Percentiles rank a stretch among this genome's conserved stretches.
phyloP scores from a whole-genome alignment of 371 early-diverging fungal genomes.

The Mucor indicus region DNA sequence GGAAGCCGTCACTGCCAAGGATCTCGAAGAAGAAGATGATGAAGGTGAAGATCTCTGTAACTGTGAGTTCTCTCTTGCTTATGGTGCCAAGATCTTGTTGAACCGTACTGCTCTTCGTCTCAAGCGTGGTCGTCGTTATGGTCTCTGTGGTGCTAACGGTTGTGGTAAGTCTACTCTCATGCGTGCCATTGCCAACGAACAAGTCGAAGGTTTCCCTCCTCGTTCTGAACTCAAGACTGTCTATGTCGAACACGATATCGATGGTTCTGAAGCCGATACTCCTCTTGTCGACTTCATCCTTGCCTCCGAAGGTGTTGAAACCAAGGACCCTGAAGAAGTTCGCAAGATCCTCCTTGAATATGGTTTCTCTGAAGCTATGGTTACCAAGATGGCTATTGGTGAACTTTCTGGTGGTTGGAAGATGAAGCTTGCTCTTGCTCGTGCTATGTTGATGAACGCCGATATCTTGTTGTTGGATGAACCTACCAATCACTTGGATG shows the following conservation, averaged over 20 bases:
- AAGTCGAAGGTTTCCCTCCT: slow-evolving; percentile 79
- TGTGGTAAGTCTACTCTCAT: slow-evolving; percentile 89
- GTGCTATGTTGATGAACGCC: slow-evolving; percentile 82
- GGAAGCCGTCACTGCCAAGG: slow-evolving; percentile 40
- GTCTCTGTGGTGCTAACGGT: slow-evolving; percentile 84
- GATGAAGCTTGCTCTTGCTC: slow-evolving; percentile 85
- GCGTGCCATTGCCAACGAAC: slow-evolving; percentile 75
- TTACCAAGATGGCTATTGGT: slow-evolving; percentile 60
- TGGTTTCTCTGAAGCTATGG: slow-evolving; percentile 70
- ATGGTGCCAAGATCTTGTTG: slow-evolving; percentile 81
- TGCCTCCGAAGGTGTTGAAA: slow-evolving; percentile 52
- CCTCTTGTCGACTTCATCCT: slow-evolving; percentile 67
- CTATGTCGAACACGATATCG: slow-evolving; percentile 76
- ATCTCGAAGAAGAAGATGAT: slow-evolving; percentile 50
- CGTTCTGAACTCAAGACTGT: slow-evolving; percentile 68
- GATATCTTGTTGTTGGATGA: slow-evolving; percentile 89
- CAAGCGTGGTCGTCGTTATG: slow-evolving; percentile 79
- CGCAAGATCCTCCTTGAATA: slow-evolving; percentile 58
- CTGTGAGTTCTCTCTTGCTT: slow-evolving; percentile 78
- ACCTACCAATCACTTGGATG: slow-evolving; percentile 92
- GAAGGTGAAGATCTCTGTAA: slow-evolving; percentile 78
- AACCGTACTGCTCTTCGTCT: slow-evolving; percentile 74
- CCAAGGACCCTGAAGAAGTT: slow-evolving; percentile 49
- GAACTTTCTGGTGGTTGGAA: slow-evolving; percentile 88
- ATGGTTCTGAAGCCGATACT: slow-evolving; percentile 69